These are phyloP conservation scores for Trichosporon sp. DNA, from an alignment of 1,284 basidiomycete genomes.

Conservation along the genomic window DNA sequence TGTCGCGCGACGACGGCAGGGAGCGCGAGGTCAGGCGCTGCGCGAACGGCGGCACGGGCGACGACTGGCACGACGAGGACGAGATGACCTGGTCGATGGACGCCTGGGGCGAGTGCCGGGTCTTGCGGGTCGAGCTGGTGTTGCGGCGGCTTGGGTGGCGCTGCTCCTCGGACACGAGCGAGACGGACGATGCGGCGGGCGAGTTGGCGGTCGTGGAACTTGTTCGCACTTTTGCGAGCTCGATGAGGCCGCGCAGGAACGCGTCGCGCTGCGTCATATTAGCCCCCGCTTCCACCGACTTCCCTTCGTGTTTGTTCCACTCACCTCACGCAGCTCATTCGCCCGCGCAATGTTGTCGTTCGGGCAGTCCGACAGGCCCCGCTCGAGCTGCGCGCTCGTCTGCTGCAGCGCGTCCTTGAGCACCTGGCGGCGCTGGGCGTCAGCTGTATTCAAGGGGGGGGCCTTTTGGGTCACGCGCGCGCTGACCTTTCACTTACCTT, in stretches of 20 bases:
- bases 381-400: background rate
- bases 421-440: constrained; percentile 1
- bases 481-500: background rate
- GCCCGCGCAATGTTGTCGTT: constrained; percentile 30
- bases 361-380: background rate
- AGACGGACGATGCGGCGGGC: constrained; percentile 7
- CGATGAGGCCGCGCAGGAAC: constrained; percentile 9
- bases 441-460: background rate
- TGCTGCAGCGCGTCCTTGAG: background rate
- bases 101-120: background rate
- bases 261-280: background rate
- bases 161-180: background rate
- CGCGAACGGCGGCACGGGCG: background rate
- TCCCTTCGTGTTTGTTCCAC: constrained; percentile 2
- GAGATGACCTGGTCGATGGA: constrained; percentile 5
- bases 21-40: background rate
- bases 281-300: background rate
- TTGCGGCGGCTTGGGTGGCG: background rate
- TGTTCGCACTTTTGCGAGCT: background rate
- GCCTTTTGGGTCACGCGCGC: too few species aligned
- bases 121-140: background rate
- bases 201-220: background rate
- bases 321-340: constrained; percentile 31
- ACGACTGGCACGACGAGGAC: background rate
- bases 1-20: background rate